Conservation (phyloP, 768 basidiomycete species). For the Kwoniella mangroviensis region DNA sequence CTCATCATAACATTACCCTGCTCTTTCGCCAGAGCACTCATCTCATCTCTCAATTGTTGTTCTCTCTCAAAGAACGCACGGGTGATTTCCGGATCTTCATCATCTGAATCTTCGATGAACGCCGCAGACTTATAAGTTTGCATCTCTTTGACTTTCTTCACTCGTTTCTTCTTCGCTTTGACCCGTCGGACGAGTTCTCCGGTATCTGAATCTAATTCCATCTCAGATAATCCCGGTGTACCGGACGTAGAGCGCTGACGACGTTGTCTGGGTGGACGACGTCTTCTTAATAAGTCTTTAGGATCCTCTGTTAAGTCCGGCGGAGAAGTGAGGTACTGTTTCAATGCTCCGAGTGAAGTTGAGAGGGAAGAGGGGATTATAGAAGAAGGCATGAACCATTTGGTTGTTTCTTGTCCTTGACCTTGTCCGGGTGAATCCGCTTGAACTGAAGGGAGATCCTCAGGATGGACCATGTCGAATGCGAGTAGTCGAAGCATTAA, state of each 20-base stretch:
- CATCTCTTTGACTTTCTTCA: slow-evolving; percentile 67
- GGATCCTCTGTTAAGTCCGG: slow-evolving; percentile 74
- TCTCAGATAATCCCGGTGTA: slow-evolving; percentile 5
- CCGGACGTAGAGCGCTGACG: neutral
- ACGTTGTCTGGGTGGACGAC: slow-evolving; percentile 58
- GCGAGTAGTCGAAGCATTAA: slow-evolving; percentile 79
- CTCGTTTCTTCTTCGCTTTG: slow-evolving; percentile 44
- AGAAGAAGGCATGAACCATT: slow-evolving; percentile 83
- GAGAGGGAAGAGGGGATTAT: slow-evolving; percentile 71
- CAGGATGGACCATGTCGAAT: slow-evolving; percentile 61
- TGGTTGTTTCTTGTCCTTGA: neutral
- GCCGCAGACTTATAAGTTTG: slow-evolving; percentile 83
- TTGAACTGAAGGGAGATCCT: neutral
- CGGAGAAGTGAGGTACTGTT: slow-evolving; percentile 79
- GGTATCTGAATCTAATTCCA: slow-evolving; percentile 25
- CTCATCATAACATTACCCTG: slow-evolving; percentile 34
- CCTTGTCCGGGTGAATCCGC: neutral
- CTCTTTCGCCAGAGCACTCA: slow-evolving; percentile 39
- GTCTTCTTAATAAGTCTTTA: slow-evolving; percentile 71
- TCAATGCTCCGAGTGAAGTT: slow-evolving; percentile 73
- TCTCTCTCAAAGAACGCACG: slow-evolving; percentile 74
- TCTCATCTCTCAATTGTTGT: slow-evolving; percentile 41
- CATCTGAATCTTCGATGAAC: slow-evolving; percentile 90
- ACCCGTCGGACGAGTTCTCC: slow-evolving; percentile 37
- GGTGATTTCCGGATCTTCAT: slow-evolving; percentile 68